Conservation (phyloP, 768 basidiomycete species). For the Imleria badia region DNA sequence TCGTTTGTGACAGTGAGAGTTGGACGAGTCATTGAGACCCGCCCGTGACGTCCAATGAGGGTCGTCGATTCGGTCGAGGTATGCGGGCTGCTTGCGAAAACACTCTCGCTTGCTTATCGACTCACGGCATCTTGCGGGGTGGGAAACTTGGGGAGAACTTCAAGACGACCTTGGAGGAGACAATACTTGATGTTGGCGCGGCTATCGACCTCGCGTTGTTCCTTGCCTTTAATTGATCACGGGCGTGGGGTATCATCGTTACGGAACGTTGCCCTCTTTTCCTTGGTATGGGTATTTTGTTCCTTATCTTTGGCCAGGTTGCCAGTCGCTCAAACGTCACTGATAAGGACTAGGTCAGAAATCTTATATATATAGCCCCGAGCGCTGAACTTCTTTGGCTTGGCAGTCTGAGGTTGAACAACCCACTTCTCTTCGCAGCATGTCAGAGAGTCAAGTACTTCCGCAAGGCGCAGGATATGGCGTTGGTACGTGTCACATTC, state of each 20-base stretch:
- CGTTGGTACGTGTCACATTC: conserved; percentile 50
- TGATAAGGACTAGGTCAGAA: conserved; percentile 15
- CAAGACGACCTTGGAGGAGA: no score
- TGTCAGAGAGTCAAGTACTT: conserved; percentile 42
- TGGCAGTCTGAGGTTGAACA: neutral
- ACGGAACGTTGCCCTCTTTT: neutral
- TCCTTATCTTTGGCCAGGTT: conserved; percentile 17
- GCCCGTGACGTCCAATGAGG: no score
- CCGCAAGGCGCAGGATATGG: conserved; percentile 88
- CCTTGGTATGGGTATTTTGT: neutral
- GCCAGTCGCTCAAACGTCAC: neutral
- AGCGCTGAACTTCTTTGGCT: neutral
- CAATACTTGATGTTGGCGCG: no score
- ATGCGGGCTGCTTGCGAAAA: no score
- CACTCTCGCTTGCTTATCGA: no score
- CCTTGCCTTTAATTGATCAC: no score
- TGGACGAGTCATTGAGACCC: no score
- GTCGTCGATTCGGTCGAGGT: no score
- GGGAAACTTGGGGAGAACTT: no score
- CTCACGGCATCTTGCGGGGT: no score
- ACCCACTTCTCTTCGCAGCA: conserved; percentile 1
- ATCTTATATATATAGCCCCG: conserved; percentile 12
- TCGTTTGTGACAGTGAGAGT: neutral
- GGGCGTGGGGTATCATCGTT: no score
- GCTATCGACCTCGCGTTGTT: no score